These are phyloP conservation scores for Zasmidium cellare DNA, from an alignment of 2,329 filamentous ascomycete genomes.

Conservation along the genomic window DNA sequence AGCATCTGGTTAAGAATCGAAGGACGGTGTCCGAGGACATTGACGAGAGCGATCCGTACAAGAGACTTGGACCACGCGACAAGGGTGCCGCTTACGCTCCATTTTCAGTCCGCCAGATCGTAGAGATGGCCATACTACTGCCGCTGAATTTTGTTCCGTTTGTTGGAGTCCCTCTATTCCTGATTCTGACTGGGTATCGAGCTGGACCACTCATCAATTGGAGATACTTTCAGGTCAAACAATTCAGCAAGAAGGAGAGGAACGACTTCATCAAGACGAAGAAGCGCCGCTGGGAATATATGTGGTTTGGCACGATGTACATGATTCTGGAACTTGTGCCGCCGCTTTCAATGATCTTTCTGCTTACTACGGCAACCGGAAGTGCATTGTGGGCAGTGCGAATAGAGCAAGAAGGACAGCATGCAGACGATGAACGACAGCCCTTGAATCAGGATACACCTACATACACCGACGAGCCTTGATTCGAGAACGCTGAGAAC, in stretches of 20 bases:
- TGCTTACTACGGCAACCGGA: conserved; percentile 82
- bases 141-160: conserved; percentile 85
- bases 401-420: conserved; percentile 61
- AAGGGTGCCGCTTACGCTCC: conserved; percentile 77
- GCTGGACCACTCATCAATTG: conserved; percentile 88
- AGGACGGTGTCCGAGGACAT: conserved; percentile 68
- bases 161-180: conserved; percentile 79
- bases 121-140: conserved; percentile 69
- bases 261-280: conserved; percentile 66
- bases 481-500: not conserved
- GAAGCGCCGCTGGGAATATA: conserved; percentile 74
- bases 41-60: conserved; percentile 70
- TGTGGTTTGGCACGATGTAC: conserved; percentile 88
- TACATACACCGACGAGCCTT: conserved; percentile 34
- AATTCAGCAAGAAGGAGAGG: conserved; percentile 70
- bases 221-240: conserved; percentile 81
- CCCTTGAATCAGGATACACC: conserved; percentile 26
- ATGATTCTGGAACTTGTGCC: conserved; percentile 86
- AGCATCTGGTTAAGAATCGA: conserved; percentile 62
- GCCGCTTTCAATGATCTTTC: conserved; percentile 87
- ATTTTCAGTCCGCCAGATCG: conserved; percentile 86
- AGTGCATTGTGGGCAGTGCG: conserved; percentile 83
- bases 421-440: conserved; percentile 5
- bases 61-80: conserved; percentile 80
- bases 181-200: conserved; percentile 83